These are phyloP conservation scores for Euphorbia tirucalli DNA, from an alignment of 345 rosid species.

Conservation along the genomic window DNA sequence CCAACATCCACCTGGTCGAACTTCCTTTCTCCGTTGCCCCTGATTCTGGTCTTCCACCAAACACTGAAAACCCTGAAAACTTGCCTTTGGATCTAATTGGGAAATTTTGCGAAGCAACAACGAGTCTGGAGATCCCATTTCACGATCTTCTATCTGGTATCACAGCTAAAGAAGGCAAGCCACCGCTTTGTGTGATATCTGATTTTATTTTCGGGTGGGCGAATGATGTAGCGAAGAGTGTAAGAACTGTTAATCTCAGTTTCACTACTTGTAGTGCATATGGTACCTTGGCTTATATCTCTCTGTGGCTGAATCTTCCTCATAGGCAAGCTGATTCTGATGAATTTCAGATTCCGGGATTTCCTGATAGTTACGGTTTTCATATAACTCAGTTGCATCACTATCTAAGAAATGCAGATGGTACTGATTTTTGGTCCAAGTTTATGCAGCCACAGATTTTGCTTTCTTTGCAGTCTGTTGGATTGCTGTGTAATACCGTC, in stretches of 20 bases:
- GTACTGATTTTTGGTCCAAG: conserved; percentile 43
- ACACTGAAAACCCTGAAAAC: conserved; percentile 41
- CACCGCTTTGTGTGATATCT: conserved; percentile 40
- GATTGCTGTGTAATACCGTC: conserved; percentile 42
- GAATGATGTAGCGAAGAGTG: conserved; percentile 28
- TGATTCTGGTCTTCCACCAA: conserved; percentile 41
- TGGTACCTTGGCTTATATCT: conserved; percentile 34
- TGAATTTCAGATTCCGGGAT: conserved; percentile 42
- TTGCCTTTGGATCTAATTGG: conserved; percentile 26
- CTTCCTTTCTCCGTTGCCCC: conserved; percentile 28
- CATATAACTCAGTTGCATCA: conserved; percentile 37
- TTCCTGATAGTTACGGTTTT: conserved; percentile 40
- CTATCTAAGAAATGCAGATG: conserved; percentile 33
- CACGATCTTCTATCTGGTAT: conserved; percentile 22
- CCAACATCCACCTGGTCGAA: conserved; percentile 27
- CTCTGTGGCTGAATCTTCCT: conserved; percentile 47
- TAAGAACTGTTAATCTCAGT: conserved; percentile 23
- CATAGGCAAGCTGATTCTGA: conserved; percentile 28
- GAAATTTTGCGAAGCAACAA: conserved; percentile 16
- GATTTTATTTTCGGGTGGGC: conserved; percentile 45
- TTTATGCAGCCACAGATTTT: conserved; percentile 36
- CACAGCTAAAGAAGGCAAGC: conserved; percentile 21
- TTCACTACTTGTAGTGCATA: conserved; percentile 44
- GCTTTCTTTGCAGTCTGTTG: conserved; percentile 28
- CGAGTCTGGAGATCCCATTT: conserved; percentile 28